Conservation (phyloP, 257 asterid species). For the Gentiana dahurica region DNA sequence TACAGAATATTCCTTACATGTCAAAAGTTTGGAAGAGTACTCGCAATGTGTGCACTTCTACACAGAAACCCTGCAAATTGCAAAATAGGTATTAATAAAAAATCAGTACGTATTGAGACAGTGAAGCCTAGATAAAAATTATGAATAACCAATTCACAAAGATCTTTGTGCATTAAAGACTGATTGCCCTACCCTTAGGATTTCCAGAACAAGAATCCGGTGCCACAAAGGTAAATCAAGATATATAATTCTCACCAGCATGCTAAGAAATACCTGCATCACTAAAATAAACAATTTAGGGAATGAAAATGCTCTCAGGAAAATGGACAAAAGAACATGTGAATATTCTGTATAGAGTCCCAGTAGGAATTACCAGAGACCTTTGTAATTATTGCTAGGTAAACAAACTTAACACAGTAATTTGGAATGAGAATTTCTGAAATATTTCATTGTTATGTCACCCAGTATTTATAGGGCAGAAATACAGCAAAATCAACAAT, state of each 20-base stretch:
- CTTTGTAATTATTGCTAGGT: too few relatives aligned
- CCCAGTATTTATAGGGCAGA: too few relatives aligned
- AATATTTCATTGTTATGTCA: too few relatives aligned
- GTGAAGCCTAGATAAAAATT: background rate
- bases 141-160: background rate
- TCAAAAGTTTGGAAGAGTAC: conserved; percentile 91
- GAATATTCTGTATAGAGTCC: too few relatives aligned
- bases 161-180: background rate
- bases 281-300: conserved; percentile 4
- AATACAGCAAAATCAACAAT: too few relatives aligned
- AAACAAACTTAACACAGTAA: too few relatives aligned
- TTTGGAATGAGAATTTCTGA: too few relatives aligned
- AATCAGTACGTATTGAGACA: background rate
- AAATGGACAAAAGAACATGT: background rate
- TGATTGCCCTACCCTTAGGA: conserved; percentile 65
- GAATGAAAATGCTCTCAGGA: conserved; percentile 1
- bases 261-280: conserved; percentile 91
- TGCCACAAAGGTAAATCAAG: conserved; percentile 98
- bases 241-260: conserved; percentile 74
- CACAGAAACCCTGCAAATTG: conserved; percentile 81
- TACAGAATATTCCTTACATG: conserved; percentile 51
- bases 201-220: conserved; percentile 96
- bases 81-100: conserved; percentile 15
- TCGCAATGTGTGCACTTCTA: conserved; percentile 93
- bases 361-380: too few relatives aligned